These are phyloP conservation scores for Oxyria digyna DNA, from an alignment of 148 eudicot genomes.

Conservation along the genomic window DNA sequence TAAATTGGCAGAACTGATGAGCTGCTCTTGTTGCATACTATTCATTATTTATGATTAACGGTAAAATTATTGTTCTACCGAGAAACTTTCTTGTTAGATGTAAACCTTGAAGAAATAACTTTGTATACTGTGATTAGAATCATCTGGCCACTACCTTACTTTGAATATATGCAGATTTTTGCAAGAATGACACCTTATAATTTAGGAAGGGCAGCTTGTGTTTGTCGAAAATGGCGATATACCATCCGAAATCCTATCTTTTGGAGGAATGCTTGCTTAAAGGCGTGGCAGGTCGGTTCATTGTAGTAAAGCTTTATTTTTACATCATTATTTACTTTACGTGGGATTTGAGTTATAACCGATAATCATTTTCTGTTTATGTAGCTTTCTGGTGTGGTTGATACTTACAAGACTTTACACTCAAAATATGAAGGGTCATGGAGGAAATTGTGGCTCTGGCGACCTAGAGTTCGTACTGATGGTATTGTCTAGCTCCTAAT, in stretches of 20 bases:
- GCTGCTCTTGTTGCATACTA: not conserved
- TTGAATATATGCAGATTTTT: constrained; percentile 40
- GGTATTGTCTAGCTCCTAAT: constrained; percentile 29
- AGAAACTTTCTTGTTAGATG: not conserved
- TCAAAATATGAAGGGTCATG: constrained; percentile 83
- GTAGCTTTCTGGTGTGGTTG: constrained; percentile 58
- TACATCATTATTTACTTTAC: not conserved
- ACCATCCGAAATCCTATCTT: constrained; percentile 79
- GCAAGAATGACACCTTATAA: constrained; percentile 64
- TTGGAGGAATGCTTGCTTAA: constrained; percentile 90
- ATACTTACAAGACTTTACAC: constrained; percentile 67
- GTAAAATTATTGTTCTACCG: not conserved
- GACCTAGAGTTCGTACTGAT: constrained; percentile 84
- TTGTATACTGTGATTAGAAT: not conserved
- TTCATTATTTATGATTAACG: not conserved
- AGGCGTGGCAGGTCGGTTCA: constrained; percentile 72
- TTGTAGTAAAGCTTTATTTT: not conserved
- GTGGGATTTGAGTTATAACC: not conserved
- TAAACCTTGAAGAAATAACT: not conserved
- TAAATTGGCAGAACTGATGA: not conserved
- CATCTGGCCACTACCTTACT: not conserved
- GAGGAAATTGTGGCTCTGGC: constrained; percentile 94
- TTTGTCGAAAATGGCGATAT: constrained; percentile 91
- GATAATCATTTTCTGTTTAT: constrained; percentile 3
- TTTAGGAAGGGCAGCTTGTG: constrained; percentile 81